phyloP scores from a whole-genome alignment of 164 flowering plant genomes.

The Chimonanthus salicifolius region DNA sequence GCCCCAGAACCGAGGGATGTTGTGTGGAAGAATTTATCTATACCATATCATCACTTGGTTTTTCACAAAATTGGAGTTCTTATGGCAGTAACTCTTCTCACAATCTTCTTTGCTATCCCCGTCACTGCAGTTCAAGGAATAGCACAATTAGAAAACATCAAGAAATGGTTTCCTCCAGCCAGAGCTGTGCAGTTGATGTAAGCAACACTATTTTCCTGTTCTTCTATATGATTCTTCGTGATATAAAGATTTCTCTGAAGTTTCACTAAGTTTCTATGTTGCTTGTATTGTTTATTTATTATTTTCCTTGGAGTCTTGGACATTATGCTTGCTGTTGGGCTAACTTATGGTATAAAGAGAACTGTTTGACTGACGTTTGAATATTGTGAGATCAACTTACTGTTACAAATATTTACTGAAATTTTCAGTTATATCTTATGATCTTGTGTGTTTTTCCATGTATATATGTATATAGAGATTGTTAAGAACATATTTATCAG shows the following conservation, averaged over 20 bases:
- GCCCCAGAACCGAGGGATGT: constrained; percentile 96
- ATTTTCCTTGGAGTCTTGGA: neutral
- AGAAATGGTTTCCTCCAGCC: constrained; percentile 89
- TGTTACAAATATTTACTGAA: too few relatives aligned
- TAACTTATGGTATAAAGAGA: too few relatives aligned
- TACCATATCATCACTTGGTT: constrained; percentile 39
- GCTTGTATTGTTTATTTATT: too few relatives aligned
- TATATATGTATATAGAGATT: too few relatives aligned
- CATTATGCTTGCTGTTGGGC: too few relatives aligned
- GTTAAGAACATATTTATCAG: too few relatives aligned
- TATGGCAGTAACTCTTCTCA: constrained; percentile 53
- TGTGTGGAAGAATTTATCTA: constrained; percentile 62
- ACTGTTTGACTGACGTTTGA: too few relatives aligned
- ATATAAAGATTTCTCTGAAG: too few relatives aligned
- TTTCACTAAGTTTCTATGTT: neutral
- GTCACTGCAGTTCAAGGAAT: constrained; percentile 94
- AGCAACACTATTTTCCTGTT: constrained; percentile 14
- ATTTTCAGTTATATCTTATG: too few relatives aligned
- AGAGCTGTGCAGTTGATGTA: constrained; percentile 76
- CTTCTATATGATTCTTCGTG: neutral
- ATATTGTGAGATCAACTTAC: too few relatives aligned
- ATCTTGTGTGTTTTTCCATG: too few relatives aligned
- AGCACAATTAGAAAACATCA: constrained; percentile 67
- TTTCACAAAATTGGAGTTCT: constrained; percentile 48
- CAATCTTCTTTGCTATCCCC: constrained; percentile 81